Evolutionary conservation across 2,329 filamentous ascomycete species (phyloP), one percentile per base, ranked within the genome.

Genomic region (Colletotrichum costaricense): DNA sequence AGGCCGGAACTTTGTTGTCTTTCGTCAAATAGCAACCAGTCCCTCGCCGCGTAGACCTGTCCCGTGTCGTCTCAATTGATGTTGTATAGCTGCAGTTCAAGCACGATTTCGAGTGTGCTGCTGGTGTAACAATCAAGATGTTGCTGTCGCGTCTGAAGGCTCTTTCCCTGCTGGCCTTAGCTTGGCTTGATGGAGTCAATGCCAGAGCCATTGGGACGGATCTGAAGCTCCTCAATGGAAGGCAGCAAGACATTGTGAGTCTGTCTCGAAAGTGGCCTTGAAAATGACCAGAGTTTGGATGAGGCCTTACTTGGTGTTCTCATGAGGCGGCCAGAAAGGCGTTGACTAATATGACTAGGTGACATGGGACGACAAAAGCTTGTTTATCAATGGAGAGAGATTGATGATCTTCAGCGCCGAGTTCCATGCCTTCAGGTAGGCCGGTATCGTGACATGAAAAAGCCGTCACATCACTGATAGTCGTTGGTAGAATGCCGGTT

Each of bases 371-470:
- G 86, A 91, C 70, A 85, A 93, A 75, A 92, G 91, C 2, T 82
- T 94, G 5, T 90, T 91, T 76, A 86, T 94, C 68, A 85, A 89
- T 75, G 91, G 92, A n/a, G 89, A 94, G 79, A 85, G 92, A 38
- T 81, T 93, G 60, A 88, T 93, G 81, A 84, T 94, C 66, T 93
- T 90, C 79, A 90, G 87, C 72, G 92, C 91, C 54, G 92, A 94
- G 80, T 87, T 93, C 22, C 92, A 94, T 79, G 91, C 92, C 0
- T 93, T 80, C 69, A 76, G 81, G 33, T 35, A 35, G 9, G 33
- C 33, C 33, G 11, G 33, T 11, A 11, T 33, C 8, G 30, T 33
- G 30, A 11, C 30, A 33, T 33, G 9, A 33, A 33, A 8, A 33
- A 11, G 30, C 30, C 30, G 30, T 33, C 8, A 33, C 9, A 33